Evolutionary conservation across 495 filamentous ascomycete genomes (phyloP).

Genomic region (Hyaloscypha bicolor): DNA sequence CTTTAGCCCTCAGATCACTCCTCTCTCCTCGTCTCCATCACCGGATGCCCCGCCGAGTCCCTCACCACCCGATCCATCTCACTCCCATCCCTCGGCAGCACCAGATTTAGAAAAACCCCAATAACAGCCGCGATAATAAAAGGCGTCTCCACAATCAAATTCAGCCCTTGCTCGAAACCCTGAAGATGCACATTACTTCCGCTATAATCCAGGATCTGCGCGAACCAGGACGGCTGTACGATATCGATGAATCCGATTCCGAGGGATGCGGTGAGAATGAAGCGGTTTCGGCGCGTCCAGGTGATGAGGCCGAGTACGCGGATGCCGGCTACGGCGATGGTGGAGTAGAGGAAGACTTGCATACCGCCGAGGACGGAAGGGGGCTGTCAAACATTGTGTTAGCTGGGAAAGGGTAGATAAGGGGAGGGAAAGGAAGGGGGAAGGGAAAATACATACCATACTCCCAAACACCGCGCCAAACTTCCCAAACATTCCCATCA

Average conservation of each 20-base stretch:
- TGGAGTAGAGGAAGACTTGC: conserved; percentile 45
- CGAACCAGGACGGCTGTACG: conserved; percentile 41
- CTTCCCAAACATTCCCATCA: conserved; percentile 41
- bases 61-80: conserved; percentile 25
- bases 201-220: conserved; percentile 32
- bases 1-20: neutral
- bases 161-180: conserved; percentile 41
- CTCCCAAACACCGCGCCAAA: conserved; percentile 43
- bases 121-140: conserved; percentile 44
- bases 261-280: conserved; percentile 41
- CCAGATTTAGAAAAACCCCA: conserved; percentile 39
- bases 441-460: conserved; percentile 22
- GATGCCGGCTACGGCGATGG: conserved; percentile 42
- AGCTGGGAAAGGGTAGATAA: neutral
- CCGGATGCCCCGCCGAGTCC: conserved; percentile 11
- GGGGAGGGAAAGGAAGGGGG: neutral
- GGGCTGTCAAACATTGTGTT: conserved; percentile 18
- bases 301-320: conserved; percentile 37
- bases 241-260: conserved; percentile 42
- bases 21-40: conserved; percentile 5
- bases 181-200: conserved; percentile 27
- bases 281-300: conserved; percentile 41
- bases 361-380: conserved; percentile 42
- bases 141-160: conserved; percentile 38
- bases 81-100: conserved; percentile 34